phyloP scores from a whole-genome alignment of 768 basidiomycete species.

The Amanita molliuscula region DNA sequence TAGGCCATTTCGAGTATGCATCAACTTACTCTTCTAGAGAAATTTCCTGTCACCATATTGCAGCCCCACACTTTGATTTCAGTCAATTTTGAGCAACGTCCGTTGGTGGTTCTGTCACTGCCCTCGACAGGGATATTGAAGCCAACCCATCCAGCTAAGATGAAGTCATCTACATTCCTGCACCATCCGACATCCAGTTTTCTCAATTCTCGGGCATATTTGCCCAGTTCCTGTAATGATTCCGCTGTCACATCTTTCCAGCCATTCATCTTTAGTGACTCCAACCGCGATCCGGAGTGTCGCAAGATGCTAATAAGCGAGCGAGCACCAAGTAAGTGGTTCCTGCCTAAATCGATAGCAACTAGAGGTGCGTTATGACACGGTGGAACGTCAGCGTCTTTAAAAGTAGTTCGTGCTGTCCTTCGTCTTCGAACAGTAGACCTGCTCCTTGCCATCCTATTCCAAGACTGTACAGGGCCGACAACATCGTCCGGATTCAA shows the following conservation, averaged over 20 bases:
- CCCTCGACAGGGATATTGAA: constrained; percentile 14
- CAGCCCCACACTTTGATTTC: constrained; percentile 50
- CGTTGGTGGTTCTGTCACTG: constrained; percentile 11
- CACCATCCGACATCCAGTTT: constrained; percentile 82
- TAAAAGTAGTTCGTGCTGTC: constrained; percentile 5
- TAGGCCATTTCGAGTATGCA: background rate
- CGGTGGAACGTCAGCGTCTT: background rate
- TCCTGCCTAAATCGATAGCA: constrained; percentile 53
- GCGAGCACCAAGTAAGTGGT: constrained; percentile 35
- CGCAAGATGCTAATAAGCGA: constrained; percentile 54
- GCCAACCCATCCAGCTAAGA: constrained; percentile 58
- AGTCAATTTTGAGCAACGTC: constrained; percentile 26
- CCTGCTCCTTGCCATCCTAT: background rate
- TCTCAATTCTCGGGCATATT: constrained; percentile 30
- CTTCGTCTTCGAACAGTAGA: background rate
- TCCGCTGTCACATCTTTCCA: constrained; percentile 55
- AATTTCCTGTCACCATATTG: constrained; percentile 31
- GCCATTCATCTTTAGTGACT: constrained; percentile 63
- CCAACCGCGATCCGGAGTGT: constrained; percentile 54
- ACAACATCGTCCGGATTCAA: background rate
- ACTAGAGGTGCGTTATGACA: constrained; percentile 34
- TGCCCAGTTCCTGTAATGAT: constrained; percentile 22
- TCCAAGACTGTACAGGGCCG: constrained; percentile 1
- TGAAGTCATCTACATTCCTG: constrained; percentile 71
- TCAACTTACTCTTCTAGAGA: constrained; percentile 28